These are phyloP conservation scores for Salix arbutifolia DNA, from an alignment of 345 rosid species.

Conservation along the genomic window DNA sequence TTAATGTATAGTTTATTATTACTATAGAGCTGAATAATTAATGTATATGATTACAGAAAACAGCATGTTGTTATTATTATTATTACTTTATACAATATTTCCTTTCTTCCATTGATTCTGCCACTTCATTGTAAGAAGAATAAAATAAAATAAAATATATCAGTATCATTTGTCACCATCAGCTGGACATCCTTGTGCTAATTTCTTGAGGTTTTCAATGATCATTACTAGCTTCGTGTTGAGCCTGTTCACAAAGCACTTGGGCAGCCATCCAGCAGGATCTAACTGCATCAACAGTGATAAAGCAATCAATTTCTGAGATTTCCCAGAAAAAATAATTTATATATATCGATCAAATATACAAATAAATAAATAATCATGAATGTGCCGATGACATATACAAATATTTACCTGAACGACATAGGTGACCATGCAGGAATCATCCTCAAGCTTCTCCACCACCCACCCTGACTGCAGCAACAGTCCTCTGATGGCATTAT, in stretches of 20 bases:
- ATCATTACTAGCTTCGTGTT: conserved; percentile 76
- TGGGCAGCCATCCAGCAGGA: conserved; percentile 90
- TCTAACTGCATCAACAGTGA: conserved; percentile 45
- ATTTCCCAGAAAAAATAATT: not conserved
- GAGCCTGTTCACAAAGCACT: conserved; percentile 65
- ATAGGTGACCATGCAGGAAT: conserved; percentile 69
- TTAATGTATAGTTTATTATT: too few relatives aligned
- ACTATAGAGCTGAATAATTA: too few relatives aligned
- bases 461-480: conserved; percentile 84
- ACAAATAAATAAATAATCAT: too few relatives aligned
- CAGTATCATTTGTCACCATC: not conserved
- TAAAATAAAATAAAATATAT: too few relatives aligned
- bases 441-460: conserved; percentile 70
- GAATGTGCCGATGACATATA: too few relatives aligned
- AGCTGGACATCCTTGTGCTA: conserved; percentile 43
- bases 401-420: conserved; percentile 53
- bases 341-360: not conserved
- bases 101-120: too few relatives aligned
- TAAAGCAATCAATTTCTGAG: not conserved
- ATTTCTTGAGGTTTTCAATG: conserved; percentile 64
- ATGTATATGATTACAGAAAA: too few relatives aligned
- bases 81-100: too few relatives aligned
- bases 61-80: too few relatives aligned
- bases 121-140: too few relatives aligned
- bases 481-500: conserved; percentile 55